Evolutionary conservation across 139 green algal genomes (phyloP).

Genomic region (Closterium sp.): DNA sequence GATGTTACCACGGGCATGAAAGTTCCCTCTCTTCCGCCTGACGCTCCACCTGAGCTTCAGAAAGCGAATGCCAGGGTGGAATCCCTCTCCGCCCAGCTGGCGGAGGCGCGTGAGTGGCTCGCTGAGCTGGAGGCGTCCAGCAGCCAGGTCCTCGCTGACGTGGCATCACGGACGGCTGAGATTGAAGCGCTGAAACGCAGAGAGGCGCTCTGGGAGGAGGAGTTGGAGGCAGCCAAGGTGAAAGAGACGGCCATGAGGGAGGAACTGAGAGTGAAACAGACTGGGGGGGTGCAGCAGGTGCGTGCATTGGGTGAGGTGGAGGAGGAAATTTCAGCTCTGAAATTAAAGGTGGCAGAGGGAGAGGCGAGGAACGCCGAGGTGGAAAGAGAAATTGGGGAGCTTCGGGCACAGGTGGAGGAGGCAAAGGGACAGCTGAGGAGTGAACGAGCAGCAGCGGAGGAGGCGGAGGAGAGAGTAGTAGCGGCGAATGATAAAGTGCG

Average conservation of each 20-base stretch:
- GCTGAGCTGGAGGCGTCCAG: neutral
- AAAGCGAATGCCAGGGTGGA: neutral
- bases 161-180: neutral
- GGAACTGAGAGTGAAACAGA: neutral
- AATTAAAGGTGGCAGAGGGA: neutral
- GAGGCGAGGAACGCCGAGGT: neutral
- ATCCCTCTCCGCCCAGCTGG: neutral
- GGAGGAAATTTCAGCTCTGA: neutral
- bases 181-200: neutral
- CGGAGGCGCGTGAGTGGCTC: neutral
- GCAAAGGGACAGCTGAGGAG: neutral
- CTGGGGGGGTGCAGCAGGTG: neutral
- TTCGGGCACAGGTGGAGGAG: neutral
- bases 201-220: neutral
- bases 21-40: neutral
- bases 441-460: neutral
- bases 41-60: neutral
- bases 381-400: neutral
- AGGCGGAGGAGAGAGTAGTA: neutral
- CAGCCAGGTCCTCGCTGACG: neutral
- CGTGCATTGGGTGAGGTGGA: neutral
- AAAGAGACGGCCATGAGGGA: neutral
- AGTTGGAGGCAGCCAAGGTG: neutral
- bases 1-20: neutral
- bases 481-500: neutral